Base-by-base conservation (phyloP, 441 rosid genomes). In the Lepidium campestre region DNA sequence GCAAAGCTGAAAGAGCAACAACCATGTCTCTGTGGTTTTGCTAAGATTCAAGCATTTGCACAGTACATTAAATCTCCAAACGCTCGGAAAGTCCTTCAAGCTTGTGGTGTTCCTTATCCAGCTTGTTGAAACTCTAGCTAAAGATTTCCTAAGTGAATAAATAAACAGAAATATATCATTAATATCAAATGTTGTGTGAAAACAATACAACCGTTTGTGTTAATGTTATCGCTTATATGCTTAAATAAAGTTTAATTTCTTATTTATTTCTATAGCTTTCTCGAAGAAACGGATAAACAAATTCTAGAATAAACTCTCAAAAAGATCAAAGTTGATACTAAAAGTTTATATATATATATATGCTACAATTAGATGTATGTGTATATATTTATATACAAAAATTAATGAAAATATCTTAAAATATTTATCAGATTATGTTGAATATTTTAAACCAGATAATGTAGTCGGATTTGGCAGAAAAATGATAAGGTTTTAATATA, bases 1-100 rank as follows among this genome's bases (percentile, higher is more conserved):
- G 66, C 60, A 57, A 65, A 64, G 48, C 54, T 72, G 31, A 72
- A 50, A 44, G 75, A 65, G 11, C 75, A 72, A 58, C 59, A 72
- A 1, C 0, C 75, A 19, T 72, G 75, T 35, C 35, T 72, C 0
- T 72, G 75, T 57, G 71, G 61, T 18, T 72, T 63, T n/a, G 36
- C 64, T 64, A 64, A 72, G 64, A 65, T 15, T 27, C 71, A 71
- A 20, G 46, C 71, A 17, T 65, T 56, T 64, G 66, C 66, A 1
- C 71, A 57, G 4, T 65, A 72, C 55, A n/a, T 65, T 41, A 52
- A 14, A 34, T 65, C 76, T 42, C 49, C 72, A 2, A 72, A 66
- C 48, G 17, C 72, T 35, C 76, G 66, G 49, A 72, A 66, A 36
- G 62, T 72, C 18, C 41, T 72, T 3, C 10, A 42, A 2, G 72